These are phyloP conservation scores for Scenedesmus sp. DNA, from an alignment of 163 green algal genomes.

Conservation along the genomic window DNA sequence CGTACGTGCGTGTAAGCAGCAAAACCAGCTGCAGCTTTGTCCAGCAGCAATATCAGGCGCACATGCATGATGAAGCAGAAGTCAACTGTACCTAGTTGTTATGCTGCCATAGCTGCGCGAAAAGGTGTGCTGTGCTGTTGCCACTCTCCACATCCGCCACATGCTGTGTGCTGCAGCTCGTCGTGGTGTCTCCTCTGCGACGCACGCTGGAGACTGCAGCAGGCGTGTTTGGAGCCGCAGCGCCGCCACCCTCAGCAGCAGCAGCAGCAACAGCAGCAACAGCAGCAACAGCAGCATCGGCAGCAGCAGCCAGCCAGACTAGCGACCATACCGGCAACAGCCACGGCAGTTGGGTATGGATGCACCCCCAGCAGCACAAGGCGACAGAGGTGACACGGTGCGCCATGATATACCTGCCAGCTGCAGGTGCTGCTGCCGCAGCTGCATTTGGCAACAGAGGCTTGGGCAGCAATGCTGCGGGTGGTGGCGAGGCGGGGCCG, in stretches of 20 bases:
- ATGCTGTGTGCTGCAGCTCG: slow-evolving; percentile 21
- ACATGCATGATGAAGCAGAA: background rate
- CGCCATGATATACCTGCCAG: slow-evolving; percentile 5
- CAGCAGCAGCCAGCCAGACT: background rate
- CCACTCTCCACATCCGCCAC: background rate
- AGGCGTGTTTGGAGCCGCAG: slow-evolving; percentile 29
- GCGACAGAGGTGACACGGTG: background rate
- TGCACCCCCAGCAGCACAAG: slow-evolving; percentile 21
- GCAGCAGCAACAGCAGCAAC: slow-evolving; percentile 19
- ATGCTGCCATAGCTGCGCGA: background rate
- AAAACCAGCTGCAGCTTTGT: background rate
- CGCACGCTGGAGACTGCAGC: slow-evolving; percentile 43
- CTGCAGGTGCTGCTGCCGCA: background rate
- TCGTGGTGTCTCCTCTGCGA: slow-evolving; percentile 37
- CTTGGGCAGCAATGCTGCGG: background rate
- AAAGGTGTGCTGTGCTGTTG: background rate
- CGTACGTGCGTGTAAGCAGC: background rate
- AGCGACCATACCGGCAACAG: background rate
- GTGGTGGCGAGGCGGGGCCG: too few species aligned
- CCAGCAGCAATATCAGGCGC: background rate
- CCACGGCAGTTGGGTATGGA: background rate
- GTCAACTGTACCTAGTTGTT: background rate
- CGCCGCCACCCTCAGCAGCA: background rate
- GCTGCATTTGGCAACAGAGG: background rate
- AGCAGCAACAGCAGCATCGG: slow-evolving; percentile 1